Conservation (phyloP, 441 rosid genomes). For the Syzygium syzygioides region DNA sequence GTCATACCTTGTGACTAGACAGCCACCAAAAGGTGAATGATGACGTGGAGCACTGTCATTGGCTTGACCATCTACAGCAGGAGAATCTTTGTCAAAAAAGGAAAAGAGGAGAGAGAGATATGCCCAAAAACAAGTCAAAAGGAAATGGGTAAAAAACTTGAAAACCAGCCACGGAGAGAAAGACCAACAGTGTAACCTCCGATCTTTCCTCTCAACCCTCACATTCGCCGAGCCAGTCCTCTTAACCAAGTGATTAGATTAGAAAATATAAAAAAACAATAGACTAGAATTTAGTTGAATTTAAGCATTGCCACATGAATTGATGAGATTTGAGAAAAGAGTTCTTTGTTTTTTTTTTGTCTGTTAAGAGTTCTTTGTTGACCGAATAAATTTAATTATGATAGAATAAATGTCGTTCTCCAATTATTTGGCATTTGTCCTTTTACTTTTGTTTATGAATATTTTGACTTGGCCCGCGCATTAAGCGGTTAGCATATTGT, state of each 20-base stretch:
- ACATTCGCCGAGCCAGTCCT: not conserved
- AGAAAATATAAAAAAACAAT: not conserved
- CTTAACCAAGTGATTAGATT: not conserved
- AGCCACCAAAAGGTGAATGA: not conserved
- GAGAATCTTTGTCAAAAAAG: not conserved
- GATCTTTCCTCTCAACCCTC: not conserved
- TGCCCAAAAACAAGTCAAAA: no score
- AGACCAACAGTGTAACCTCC: not conserved
- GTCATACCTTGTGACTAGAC: fast-evolving
- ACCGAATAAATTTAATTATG: no score
- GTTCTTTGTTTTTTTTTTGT: not conserved
- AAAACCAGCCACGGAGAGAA: not conserved
- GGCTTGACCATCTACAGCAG: fast-evolving
- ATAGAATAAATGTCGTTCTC: no score
- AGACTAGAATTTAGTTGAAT: not conserved
- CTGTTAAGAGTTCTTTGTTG: not conserved
- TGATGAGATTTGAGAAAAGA: not conserved
- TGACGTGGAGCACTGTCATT: not conserved
- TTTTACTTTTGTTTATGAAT: no score
- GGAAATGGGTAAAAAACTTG: not conserved
- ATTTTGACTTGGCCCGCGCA: no score
- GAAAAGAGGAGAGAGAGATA: not conserved
- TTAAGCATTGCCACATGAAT: not conserved
- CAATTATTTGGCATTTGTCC: no score
- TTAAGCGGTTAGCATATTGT: no score